Evolutionary conservation across 1,284 basidiomycete genomes (phyloP).

Genomic region (Tremellales sp.): DNA sequence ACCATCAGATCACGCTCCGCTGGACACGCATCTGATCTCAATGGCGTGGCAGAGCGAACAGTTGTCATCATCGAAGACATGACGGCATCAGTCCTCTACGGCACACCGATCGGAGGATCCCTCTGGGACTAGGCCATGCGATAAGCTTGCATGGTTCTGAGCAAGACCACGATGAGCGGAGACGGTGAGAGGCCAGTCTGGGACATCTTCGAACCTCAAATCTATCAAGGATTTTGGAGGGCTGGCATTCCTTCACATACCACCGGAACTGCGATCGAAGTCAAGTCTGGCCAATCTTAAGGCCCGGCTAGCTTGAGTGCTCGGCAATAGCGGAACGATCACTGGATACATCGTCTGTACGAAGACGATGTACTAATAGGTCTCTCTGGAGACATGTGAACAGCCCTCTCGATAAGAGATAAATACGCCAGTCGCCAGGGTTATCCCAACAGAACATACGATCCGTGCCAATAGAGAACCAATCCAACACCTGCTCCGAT

Average conservation of each 20-base stretch:
- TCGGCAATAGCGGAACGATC: constrained; percentile 2
- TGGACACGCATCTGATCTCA: constrained; percentile 7
- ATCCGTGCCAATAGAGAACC: not conserved
- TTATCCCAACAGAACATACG: not conserved
- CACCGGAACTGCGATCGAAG: constrained; percentile 1
- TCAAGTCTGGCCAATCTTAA: constrained; percentile 1
- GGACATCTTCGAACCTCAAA: constrained; percentile 2
- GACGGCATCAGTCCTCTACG: not conserved
- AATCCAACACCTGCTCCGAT: not conserved
- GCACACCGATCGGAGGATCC: constrained; percentile 3
- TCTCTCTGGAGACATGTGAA: not conserved
- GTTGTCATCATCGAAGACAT: constrained; percentile 7
- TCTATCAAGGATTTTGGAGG: constrained; percentile 1
- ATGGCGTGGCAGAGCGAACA: constrained; percentile 3
- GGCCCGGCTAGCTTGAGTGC: constrained; percentile 1
- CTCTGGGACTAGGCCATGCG: constrained; percentile 11
- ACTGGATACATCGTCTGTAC: constrained; percentile 9
- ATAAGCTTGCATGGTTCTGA: constrained; percentile 6
- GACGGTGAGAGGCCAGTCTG: constrained; percentile 4
- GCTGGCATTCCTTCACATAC: constrained; percentile 2
- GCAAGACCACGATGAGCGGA: constrained; percentile 2
- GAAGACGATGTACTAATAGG: not conserved
- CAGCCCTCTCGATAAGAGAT: not conserved
- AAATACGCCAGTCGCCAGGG: not conserved
- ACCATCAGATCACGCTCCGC: constrained; percentile 4